Evolutionary conservation across 1,139 yeast species (phyloP).

Genomic region (Yamadazyma blattariae): DNA sequence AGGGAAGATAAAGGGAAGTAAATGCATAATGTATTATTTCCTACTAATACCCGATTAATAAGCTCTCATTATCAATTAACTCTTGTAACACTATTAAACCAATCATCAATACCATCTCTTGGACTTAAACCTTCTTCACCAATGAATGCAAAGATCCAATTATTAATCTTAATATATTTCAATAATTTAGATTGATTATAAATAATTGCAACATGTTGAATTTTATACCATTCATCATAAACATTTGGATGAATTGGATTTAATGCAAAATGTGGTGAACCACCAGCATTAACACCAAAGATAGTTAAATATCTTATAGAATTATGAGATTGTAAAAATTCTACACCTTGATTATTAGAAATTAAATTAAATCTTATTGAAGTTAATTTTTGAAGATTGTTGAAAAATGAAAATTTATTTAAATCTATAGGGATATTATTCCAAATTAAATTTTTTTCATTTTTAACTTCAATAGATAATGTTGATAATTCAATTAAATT

Average conservation of each 20-base stretch:
- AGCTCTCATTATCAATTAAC: no score
- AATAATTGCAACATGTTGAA: conserved; percentile 50
- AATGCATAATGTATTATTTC: no score
- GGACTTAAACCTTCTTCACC: conserved; percentile 22
- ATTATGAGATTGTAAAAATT: conserved; percentile 22
- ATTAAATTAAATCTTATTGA: conserved; percentile 44
- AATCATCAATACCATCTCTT: conserved; percentile 37
- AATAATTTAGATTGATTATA: conserved; percentile 25
- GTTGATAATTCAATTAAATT: conserved; percentile 23
- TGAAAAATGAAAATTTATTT: conserved; percentile 12
- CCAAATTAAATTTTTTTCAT: conserved; percentile 28
- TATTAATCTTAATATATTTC: conserved; percentile 44
- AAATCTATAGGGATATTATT: conserved; percentile 25
- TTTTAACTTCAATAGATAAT: conserved; percentile 42
- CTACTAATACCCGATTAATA: no score
- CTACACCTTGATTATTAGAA: conserved; percentile 23
- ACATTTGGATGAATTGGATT: conserved; percentile 55
- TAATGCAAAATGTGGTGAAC: conserved; percentile 54
- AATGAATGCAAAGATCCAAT: conserved; percentile 23
- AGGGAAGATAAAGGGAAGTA: no score
- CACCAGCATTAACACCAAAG: conserved; percentile 52
- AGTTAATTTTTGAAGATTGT: conserved; percentile 18
- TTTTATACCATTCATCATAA: conserved; percentile 56
- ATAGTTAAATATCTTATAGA: conserved; percentile 39
- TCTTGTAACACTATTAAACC: conserved; percentile 36